Evolutionary conservation across 2,329 filamentous ascomycete genomes (phyloP).

Genomic region (Aspergillus ochraceoroseus): DNA sequence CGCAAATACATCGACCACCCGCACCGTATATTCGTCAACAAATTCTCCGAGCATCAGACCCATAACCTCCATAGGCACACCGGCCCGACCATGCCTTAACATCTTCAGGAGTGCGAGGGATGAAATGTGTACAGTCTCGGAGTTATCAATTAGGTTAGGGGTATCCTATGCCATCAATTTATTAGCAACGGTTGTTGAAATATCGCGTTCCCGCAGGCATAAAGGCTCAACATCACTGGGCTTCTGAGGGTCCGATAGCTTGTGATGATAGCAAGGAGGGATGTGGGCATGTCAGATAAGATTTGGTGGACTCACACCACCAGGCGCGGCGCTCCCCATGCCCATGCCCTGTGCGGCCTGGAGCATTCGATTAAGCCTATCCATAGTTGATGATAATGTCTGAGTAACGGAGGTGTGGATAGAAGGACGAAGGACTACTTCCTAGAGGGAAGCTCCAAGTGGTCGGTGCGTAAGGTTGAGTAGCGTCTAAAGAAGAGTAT

Average conservation of each 20-base stretch:
- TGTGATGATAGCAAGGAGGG: not conserved
- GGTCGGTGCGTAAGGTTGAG: slow-evolving; percentile 7
- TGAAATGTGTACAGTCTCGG: slow-evolving; percentile 98
- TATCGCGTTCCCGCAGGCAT: not conserved
- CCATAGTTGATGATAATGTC: slow-evolving; percentile 57
- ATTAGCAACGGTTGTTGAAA: slow-evolving; percentile 11
- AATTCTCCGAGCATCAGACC: slow-evolving; percentile 98
- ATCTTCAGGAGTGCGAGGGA: slow-evolving; percentile 97
- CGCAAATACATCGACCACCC: slow-evolving; percentile 96
- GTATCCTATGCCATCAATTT: slow-evolving; percentile 61
- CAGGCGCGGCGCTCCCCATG: slow-evolving; percentile 37
- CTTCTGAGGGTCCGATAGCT: not conserved
- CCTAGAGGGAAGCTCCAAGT: slow-evolving; percentile 30
- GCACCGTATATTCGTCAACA: slow-evolving; percentile 97
- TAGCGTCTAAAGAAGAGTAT: not conserved
- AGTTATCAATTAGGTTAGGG: slow-evolving; percentile 90
- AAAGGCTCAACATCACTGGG: not conserved
- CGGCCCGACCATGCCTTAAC: slow-evolving; percentile 92
- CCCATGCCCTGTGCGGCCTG: slow-evolving; percentile 63
- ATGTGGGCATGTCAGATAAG: slow-evolving; percentile 7
- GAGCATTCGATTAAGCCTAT: slow-evolving; percentile 85
- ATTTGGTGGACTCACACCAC: slow-evolving; percentile 37
- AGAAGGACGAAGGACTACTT: slow-evolving; percentile 26
- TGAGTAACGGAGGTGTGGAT: slow-evolving; percentile 18
- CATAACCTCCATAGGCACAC: slow-evolving; percentile 99